Conservation (phyloP, 1,139 yeast species). For the Scheffersomyces parashehatae region DNA sequence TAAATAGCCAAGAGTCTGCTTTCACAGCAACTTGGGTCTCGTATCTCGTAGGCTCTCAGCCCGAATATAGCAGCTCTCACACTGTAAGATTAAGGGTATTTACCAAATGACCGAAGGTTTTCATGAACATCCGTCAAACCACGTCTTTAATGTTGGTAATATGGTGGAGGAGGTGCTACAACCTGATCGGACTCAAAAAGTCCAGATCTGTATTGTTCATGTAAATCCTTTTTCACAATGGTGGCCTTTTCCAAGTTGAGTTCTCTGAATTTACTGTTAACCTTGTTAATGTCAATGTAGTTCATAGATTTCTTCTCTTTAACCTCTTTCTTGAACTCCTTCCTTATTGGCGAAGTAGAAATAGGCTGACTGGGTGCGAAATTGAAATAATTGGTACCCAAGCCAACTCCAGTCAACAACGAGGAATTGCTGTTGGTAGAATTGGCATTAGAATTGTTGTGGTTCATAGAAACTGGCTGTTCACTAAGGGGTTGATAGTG, state of each 20-base stretch:
- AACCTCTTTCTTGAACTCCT: slow-evolving; percentile 6
- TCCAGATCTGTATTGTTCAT: neutral
- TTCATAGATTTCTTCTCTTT: slow-evolving; percentile 28
- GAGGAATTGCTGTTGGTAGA: slow-evolving; percentile 8
- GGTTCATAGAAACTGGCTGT: neutral
- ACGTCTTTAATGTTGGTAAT: slow-evolving; percentile 5
- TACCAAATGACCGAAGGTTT: too few species aligned
- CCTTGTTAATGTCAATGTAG: slow-evolving; percentile 34
- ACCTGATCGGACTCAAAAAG: neutral
- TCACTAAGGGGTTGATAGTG: neutral
- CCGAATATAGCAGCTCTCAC: too few species aligned
- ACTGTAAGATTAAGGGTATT: too few species aligned
- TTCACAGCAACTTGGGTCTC: too few species aligned
- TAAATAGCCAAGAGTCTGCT: too few species aligned
- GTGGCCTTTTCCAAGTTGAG: slow-evolving; percentile 11
- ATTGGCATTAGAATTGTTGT: neutral
- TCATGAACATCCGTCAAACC: neutral
- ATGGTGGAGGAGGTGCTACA: slow-evolving; percentile 16
- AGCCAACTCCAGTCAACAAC: slow-evolving; percentile 33
- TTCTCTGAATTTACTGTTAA: slow-evolving; percentile 21
- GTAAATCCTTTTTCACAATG: neutral
- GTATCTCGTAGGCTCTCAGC: too few species aligned
- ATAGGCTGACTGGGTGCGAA: slow-evolving; percentile 25
- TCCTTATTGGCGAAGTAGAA: slow-evolving; percentile 24
- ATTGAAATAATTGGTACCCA: slow-evolving; percentile 38